Conservation (phyloP, 352 stramenopile species). For the Peronospora destructor region DNA sequence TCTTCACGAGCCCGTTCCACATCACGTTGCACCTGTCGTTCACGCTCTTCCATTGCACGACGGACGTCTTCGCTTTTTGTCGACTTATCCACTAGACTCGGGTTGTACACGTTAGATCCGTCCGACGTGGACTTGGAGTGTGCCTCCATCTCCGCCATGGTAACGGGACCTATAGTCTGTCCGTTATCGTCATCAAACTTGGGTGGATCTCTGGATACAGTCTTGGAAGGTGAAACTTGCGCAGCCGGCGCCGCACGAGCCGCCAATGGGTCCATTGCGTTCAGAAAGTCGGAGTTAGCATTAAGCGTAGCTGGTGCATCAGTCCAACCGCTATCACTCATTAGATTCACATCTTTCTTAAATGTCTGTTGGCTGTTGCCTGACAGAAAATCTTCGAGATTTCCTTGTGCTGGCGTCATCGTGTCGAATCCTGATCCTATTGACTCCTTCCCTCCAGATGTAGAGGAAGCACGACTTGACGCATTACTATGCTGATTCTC, state of each 20-base stretch:
- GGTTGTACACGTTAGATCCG: slow-evolving; percentile 82
- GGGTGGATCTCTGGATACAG: slow-evolving; percentile 32
- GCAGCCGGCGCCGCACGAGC: slow-evolving; percentile 19
- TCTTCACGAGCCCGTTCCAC: slow-evolving; percentile 72
- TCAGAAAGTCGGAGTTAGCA: slow-evolving; percentile 44
- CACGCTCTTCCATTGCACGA: slow-evolving; percentile 78
- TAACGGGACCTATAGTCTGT: slow-evolving; percentile 76
- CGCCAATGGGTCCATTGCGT: slow-evolving; percentile 62
- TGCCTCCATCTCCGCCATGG: slow-evolving; percentile 76
- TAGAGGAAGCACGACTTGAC: slow-evolving; percentile 14
- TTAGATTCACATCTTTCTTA: slow-evolving; percentile 57
- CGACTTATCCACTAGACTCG: slow-evolving; percentile 77
- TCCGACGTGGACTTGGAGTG: slow-evolving; percentile 57
- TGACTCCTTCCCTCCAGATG: slow-evolving; percentile 20
- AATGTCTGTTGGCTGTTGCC: slow-evolving; percentile 28
- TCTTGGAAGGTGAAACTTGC: slow-evolving; percentile 16
- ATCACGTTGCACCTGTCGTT: slow-evolving; percentile 60
- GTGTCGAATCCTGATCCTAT: slow-evolving; percentile 28
- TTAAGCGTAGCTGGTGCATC: slow-evolving; percentile 22
- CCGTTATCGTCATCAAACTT: slow-evolving; percentile 76
- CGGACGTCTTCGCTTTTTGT: slow-evolving; percentile 72
- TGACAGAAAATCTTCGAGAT: slow-evolving; percentile 75
- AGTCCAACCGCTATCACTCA: slow-evolving; percentile 53
- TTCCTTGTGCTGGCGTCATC: slow-evolving; percentile 24
- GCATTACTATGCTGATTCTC: slow-evolving; percentile 27